These are phyloP conservation scores for Cryphonectria radicalis DNA, from an alignment of 2,329 filamentous ascomycete species.

Conservation along the genomic window DNA sequence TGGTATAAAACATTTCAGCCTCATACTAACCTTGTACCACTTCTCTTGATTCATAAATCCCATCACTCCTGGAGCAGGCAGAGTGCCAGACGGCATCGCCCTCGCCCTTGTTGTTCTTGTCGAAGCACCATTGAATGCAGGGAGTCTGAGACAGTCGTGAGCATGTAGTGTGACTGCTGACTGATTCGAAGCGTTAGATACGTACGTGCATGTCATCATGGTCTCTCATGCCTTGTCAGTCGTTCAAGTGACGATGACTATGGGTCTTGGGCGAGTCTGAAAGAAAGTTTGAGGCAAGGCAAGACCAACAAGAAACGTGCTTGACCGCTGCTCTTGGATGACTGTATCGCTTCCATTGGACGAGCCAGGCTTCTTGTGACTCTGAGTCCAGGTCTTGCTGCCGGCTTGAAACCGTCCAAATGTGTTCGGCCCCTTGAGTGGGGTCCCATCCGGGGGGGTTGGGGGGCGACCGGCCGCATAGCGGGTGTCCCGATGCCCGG, in stretches of 20 bases:
- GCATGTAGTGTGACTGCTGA: background rate
- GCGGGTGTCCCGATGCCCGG: background rate
- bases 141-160: background rate
- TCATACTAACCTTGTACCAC: background rate
- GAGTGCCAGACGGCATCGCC: background rate
- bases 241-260: background rate
- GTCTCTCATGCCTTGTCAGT: background rate
- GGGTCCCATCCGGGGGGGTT: background rate
- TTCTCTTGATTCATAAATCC: background rate
- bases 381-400: background rate
- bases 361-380: background rate
- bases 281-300: background rate
- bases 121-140: background rate
- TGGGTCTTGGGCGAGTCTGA: background rate
- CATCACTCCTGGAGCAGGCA: background rate
- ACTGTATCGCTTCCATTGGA: constrained; percentile 4
- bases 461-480: background rate
- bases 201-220: background rate
- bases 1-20: too few relatives aligned
- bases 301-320: background rate
- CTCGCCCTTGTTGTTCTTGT: background rate
- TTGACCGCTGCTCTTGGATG: background rate
- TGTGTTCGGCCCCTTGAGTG: background rate
- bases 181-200: background rate
- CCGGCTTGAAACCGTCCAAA: constrained; percentile 4